These are phyloP conservation scores for Talaromyces amestolkiae DNA, from an alignment of 2,329 filamentous ascomycete genomes.

Conservation along the genomic window DNA sequence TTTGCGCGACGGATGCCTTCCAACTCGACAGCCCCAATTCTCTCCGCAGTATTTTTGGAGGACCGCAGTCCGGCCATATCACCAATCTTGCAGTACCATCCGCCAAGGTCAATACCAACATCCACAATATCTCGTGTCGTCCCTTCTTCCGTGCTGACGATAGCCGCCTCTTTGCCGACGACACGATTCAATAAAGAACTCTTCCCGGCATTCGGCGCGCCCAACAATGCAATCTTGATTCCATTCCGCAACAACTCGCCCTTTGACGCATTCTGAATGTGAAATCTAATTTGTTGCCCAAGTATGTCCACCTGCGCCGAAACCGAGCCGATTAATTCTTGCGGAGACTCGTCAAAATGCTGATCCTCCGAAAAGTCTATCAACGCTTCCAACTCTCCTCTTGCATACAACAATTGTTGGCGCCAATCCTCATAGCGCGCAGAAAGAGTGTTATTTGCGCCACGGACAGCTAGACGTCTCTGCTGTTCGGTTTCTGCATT, in stretches of 20 bases:
- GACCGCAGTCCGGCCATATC: slow-evolving; percentile 87
- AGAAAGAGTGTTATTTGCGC: slow-evolving; percentile 67
- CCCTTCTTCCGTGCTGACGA: slow-evolving; percentile 87
- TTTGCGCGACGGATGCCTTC: slow-evolving; percentile 89
- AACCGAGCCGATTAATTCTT: slow-evolving; percentile 68
- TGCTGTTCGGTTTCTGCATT: slow-evolving; percentile 84
- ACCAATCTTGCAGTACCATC: slow-evolving; percentile 89
- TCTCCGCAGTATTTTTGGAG: slow-evolving; percentile 21
- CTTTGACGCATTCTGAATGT: slow-evolving; percentile 73
- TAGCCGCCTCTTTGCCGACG: slow-evolving; percentile 88
- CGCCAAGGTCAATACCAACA: slow-evolving; percentile 81
- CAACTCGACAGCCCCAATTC: slow-evolving; percentile 72
- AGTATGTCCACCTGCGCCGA: slow-evolving; percentile 62
- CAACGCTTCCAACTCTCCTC: slow-evolving; percentile 88
- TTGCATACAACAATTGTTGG: slow-evolving; percentile 69
- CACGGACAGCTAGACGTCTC: slow-evolving; percentile 77
- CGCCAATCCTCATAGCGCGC: slow-evolving; percentile 82
- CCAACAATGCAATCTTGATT: slow-evolving; percentile 80
- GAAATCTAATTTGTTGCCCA: slow-evolving; percentile 60
- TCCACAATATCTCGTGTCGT: slow-evolving; percentile 95
- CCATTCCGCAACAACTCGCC: slow-evolving; percentile 82
- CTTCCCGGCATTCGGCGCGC: slow-evolving; percentile 91
- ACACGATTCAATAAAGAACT: slow-evolving; percentile 89
- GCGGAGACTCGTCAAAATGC: slow-evolving; percentile 86
- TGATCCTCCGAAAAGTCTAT: slow-evolving; percentile 98